Conservation (phyloP, 2,329 filamentous ascomycete species). For the Ophidiomyces ophidiicola region DNA sequence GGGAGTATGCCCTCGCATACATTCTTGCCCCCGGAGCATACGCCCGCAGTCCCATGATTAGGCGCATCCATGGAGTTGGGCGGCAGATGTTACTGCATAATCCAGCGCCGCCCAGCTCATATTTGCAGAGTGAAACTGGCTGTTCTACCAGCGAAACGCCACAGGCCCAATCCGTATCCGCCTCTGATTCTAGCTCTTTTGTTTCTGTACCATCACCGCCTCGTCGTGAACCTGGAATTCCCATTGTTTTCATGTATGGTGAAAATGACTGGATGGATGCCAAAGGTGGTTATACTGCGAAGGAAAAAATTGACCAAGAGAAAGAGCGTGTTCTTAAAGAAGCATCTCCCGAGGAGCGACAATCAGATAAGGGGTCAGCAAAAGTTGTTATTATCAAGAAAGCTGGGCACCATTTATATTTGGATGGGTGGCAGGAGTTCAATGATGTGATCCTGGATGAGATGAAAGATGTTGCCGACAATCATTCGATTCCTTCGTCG, state of each 20-base stretch:
- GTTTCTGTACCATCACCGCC: constrained; percentile 10
- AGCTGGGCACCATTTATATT: constrained; percentile 60
- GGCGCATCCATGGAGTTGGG: constrained; percentile 74
- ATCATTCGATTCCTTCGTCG: constrained; percentile 14
- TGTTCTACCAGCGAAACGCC: constrained; percentile 13
- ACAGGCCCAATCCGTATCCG: constrained; percentile 13
- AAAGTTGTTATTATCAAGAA: constrained; percentile 68
- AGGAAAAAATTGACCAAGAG: constrained; percentile 63
- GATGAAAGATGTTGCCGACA: constrained; percentile 49
- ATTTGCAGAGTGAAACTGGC: constrained; percentile 10
- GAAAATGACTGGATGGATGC: constrained; percentile 99
- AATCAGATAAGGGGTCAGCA: constrained; percentile 62
- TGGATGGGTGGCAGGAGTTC: constrained; percentile 59
- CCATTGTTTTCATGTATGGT: constrained; percentile 88
- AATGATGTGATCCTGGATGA: constrained; percentile 53
- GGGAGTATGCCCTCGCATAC: constrained; percentile 87
- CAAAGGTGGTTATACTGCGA: constrained; percentile 65
- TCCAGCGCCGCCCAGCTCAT: constrained; percentile 11
- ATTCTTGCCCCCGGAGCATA: constrained; percentile 89
- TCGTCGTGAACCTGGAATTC: constrained; percentile 53
- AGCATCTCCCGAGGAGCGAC: constrained; percentile 44
- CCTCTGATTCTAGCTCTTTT: constrained; percentile 2
- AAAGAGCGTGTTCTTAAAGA: constrained; percentile 47
- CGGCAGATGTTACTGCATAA: constrained; percentile 45
- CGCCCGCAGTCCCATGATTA: constrained; percentile 74